Evolutionary conservation across 1,139 yeast genomes (phyloP).

Genomic region (Taphrina populina): DNA sequence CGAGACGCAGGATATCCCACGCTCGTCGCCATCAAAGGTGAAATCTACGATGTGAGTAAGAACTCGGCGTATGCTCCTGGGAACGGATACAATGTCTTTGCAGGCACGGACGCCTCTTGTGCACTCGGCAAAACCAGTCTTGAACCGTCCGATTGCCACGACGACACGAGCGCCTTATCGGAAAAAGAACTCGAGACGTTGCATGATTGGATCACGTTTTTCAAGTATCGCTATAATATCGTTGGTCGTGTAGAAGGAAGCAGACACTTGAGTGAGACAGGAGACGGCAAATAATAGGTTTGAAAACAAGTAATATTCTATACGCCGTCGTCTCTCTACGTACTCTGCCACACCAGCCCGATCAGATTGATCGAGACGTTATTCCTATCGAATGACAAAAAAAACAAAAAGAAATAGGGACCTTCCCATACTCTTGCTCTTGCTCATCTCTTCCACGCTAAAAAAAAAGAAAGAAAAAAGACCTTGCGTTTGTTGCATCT

Average conservation of each 20-base stretch:
- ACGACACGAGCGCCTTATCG: slow-evolving; percentile 60
- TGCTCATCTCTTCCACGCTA: too few species aligned
- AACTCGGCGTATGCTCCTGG: slow-evolving; percentile 75
- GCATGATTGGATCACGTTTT: slow-evolving; percentile 84
- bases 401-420: too few species aligned
- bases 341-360: too few species aligned
- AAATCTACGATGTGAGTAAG: slow-evolving; percentile 70
- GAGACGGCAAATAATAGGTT: too few species aligned
- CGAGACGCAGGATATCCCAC: slow-evolving; percentile 44
- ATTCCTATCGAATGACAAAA: too few species aligned
- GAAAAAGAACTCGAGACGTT: slow-evolving; percentile 64
- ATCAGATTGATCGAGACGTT: too few species aligned
- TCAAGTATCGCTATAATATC: slow-evolving; percentile 68
- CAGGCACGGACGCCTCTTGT: slow-evolving; percentile 75
- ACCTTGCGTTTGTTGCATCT: too few species aligned
- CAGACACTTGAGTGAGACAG: slow-evolving; percentile 3
- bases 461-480: too few species aligned
- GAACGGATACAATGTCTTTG: slow-evolving; percentile 66
- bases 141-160: slow-evolving; percentile 61
- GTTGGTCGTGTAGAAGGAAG: slow-evolving; percentile 42
- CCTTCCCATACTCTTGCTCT: too few species aligned
- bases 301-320: too few species aligned
- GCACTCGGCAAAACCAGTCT: slow-evolving; percentile 62
- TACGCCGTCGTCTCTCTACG: too few species aligned
- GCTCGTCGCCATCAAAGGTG: slow-evolving; percentile 73